Conservation (phyloP, 2,329 filamentous ascomycete species). For the Epichloe gansuensis region DNA sequence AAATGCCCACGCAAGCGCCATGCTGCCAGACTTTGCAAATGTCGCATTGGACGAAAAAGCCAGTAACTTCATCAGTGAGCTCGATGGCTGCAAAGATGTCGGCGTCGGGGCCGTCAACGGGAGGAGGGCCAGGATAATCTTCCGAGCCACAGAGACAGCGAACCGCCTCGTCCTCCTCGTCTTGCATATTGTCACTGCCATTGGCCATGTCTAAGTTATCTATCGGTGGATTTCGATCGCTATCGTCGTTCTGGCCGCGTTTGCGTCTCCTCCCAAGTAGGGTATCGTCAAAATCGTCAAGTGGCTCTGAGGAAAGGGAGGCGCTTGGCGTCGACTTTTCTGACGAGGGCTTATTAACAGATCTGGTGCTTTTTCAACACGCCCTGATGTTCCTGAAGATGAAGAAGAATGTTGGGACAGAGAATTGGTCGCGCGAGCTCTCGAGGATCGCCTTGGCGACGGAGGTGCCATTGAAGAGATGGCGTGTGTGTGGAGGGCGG, state of each 20-base stretch:
- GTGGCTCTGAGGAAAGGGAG: constrained; percentile 58
- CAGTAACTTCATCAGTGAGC: constrained; percentile 74
- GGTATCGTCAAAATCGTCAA: constrained; percentile 56
- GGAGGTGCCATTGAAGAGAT: constrained; percentile 46
- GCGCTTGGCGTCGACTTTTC: constrained; percentile 65
- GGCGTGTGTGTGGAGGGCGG: constrained; percentile 15
- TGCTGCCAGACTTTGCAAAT: constrained; percentile 98
- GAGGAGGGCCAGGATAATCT: constrained; percentile 80
- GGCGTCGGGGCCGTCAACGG: constrained; percentile 45
- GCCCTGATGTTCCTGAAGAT: constrained; percentile 66
- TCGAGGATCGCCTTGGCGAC: constrained; percentile 78
- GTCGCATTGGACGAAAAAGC: constrained; percentile 97
- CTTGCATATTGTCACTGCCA: constrained; percentile 57
- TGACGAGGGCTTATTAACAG: constrained; percentile 59
- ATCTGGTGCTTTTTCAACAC: constrained; percentile 60
- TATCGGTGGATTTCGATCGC: constrained; percentile 30
- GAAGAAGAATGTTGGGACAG: constrained; percentile 68
- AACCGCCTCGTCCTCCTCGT: constrained; percentile 83
- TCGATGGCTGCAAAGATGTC: constrained; percentile 48
- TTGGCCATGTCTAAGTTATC: constrained; percentile 42
- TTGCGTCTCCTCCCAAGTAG: constrained; percentile 69
- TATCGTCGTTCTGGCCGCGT: constrained; percentile 56
- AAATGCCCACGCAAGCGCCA: constrained; percentile 92
- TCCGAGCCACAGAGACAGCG: constrained; percentile 90
- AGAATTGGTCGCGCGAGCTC: constrained; percentile 70